Conservation (phyloP, 441 rosid species). For the Biscutella laevigata region DNA sequence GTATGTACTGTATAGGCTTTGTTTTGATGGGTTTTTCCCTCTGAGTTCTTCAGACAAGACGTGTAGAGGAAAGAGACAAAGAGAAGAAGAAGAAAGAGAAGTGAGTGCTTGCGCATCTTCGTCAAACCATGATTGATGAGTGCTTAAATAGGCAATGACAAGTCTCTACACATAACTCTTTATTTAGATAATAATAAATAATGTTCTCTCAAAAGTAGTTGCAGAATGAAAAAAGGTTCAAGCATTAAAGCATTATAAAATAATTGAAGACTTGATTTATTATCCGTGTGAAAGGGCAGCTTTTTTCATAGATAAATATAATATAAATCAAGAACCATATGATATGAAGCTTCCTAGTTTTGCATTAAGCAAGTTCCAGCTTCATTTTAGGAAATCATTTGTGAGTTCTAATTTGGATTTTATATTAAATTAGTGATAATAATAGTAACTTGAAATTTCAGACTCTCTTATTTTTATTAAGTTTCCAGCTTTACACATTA, state of each 20-base stretch:
- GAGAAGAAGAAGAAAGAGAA: slow-evolving; percentile 12
- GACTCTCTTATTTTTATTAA: slow-evolving; percentile 3
- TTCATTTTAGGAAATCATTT: slow-evolving; percentile 39
- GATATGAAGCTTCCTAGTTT: slow-evolving; percentile 20
- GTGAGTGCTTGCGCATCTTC: slow-evolving; percentile 47
- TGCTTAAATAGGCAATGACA: slow-evolving; percentile 52
- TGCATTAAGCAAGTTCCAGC: slow-evolving; percentile 39
- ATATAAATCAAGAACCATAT: neutral
- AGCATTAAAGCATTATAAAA: too few relatives aligned
- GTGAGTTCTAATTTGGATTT: slow-evolving; percentile 32
- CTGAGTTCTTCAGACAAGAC: slow-evolving; percentile 18
- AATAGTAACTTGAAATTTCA: slow-evolving; percentile 35
- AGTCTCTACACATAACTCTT: slow-evolving; percentile 19
- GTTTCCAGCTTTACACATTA: slow-evolving; percentile 24
- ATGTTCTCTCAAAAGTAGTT: slow-evolving; percentile 16
- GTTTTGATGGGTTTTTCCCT: neutral
- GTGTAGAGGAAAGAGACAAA: slow-evolving; percentile 15
- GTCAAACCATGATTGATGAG: slow-evolving; percentile 31
- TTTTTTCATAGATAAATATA: neutral
- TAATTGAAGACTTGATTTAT: too few relatives aligned
- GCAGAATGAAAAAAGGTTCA: slow-evolving; percentile 15
- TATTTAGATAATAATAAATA: slow-evolving; percentile 11
- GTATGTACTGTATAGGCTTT: neutral
- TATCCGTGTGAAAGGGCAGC: slow-evolving; percentile 26
- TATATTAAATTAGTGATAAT: slow-evolving; percentile 27